These are phyloP conservation scores for Nannochloropsis salina DNA, from an alignment of 108 stramenopile genomes.

Conservation along the genomic window DNA sequence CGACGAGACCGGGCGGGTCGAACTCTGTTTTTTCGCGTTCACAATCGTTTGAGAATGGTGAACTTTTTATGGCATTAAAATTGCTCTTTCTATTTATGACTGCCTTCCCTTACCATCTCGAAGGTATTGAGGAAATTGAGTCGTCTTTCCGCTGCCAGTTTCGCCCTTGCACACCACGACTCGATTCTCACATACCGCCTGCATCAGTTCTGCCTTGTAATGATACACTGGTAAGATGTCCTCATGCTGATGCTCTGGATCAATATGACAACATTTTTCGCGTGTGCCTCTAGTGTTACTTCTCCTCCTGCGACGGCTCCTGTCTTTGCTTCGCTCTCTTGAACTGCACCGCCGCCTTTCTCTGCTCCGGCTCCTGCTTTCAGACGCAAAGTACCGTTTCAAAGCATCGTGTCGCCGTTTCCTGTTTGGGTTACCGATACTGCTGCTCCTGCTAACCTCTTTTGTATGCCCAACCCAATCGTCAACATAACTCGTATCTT, in stretches of 20 bases:
- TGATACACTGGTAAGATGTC: conserved; percentile 28
- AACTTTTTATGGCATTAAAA: background rate
- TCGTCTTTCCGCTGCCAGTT: conserved; percentile 55
- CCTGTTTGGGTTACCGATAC: no score
- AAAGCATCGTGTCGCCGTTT: no score
- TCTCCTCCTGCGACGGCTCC: conserved; percentile 13
- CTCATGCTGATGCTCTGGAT: background rate
- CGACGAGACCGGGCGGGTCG: conserved; percentile 26
- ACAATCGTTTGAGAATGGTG: no score
- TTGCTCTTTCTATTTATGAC: background rate
- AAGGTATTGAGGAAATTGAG: conserved; percentile 55
- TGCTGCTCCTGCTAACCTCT: no score
- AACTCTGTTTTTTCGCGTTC: background rate
- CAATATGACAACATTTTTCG: background rate
- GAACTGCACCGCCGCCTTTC: conserved; percentile 12
- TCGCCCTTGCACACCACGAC: conserved; percentile 55
- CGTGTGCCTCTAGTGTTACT: conserved; percentile 15
- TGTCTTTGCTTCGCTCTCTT: background rate
- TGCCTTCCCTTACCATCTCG: conserved; percentile 24
- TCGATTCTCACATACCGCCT: conserved; percentile 35
- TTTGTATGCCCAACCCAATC: no score
- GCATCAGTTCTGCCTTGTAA: conserved; percentile 40
- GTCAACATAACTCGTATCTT: no score
- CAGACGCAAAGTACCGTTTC: no score
- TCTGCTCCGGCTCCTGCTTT: conserved; percentile 21